These are phyloP conservation scores for Tritrichomonas foetus DNA, from an alignment of 208 protist species.

Conservation along the genomic window DNA sequence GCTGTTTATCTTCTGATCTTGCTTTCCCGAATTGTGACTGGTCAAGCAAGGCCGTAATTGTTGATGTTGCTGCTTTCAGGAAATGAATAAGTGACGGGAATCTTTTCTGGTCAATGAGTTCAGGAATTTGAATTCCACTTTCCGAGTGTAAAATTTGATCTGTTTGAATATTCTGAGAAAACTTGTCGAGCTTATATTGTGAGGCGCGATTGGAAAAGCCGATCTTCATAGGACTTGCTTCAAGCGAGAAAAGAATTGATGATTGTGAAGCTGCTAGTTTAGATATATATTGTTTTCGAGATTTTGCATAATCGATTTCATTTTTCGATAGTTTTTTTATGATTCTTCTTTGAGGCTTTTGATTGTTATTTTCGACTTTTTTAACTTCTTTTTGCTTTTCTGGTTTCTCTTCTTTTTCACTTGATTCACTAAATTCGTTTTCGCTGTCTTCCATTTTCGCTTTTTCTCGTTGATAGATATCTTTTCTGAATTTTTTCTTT, in stretches of 20 bases:
- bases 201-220: background rate
- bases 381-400: background rate
- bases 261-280: background rate
- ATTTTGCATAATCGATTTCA: slow-evolving; percentile 5
- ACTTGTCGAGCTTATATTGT: background rate
- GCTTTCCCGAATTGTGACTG: background rate
- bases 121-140: background rate
- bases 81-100: slow-evolving; percentile 23
- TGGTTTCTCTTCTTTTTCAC: background rate
- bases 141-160: background rate
- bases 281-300: background rate
- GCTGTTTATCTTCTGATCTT: background rate
- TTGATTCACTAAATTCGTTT: background rate
- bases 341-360: background rate
- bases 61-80: background rate
- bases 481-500: too few relatives aligned
- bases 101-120: background rate
- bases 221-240: background rate
- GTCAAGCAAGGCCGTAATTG: background rate
- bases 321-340: background rate
- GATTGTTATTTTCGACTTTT: background rate
- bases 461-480: background rate
- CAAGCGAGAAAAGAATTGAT: background rate
- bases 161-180: background rate
- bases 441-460: background rate